Conservation (phyloP, 1,284 basidiomycete genomes). For the Heterobasidion occidentale region DNA sequence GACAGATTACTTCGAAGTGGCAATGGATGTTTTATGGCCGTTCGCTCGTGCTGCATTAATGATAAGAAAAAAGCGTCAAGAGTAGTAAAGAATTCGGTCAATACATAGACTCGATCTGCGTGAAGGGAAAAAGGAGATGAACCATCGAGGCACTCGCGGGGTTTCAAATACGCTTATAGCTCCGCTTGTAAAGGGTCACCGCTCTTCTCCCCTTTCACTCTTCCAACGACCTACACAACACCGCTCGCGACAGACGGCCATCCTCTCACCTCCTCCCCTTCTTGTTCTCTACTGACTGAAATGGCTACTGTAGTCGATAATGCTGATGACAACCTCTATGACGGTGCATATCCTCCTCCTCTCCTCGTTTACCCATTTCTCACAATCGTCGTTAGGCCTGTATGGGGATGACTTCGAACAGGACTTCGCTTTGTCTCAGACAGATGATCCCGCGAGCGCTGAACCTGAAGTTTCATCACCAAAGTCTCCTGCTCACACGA, state of each 20-base stretch:
- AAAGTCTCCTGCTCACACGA: constrained; percentile 4
- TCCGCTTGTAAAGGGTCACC: neutral
- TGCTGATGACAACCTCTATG: constrained; percentile 14
- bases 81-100: too few species aligned
- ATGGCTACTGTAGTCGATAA: constrained; percentile 10
- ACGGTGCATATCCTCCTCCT: constrained; percentile 3
- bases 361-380: neutral
- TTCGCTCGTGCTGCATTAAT: too few species aligned
- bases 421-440: constrained; percentile 26
- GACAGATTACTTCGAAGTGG: too few species aligned
- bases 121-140: too few species aligned
- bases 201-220: neutral
- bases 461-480: neutral
- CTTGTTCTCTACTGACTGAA: neutral
- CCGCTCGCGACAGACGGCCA: neutral
- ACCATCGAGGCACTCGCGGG: neutral
- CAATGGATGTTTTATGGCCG: too few species aligned
- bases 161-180: neutral
- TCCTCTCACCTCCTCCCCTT: neutral
- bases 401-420: constrained; percentile 30
- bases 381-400: constrained; percentile 22
- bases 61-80: too few species aligned
- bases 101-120: too few species aligned
- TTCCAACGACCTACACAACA: neutral
- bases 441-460: constrained; percentile 17